Percentiles rank a stretch among this genome's conserved stretches.
Conservation (phyloP, 345 rosid species). For the Trapa bicornis region DNA sequence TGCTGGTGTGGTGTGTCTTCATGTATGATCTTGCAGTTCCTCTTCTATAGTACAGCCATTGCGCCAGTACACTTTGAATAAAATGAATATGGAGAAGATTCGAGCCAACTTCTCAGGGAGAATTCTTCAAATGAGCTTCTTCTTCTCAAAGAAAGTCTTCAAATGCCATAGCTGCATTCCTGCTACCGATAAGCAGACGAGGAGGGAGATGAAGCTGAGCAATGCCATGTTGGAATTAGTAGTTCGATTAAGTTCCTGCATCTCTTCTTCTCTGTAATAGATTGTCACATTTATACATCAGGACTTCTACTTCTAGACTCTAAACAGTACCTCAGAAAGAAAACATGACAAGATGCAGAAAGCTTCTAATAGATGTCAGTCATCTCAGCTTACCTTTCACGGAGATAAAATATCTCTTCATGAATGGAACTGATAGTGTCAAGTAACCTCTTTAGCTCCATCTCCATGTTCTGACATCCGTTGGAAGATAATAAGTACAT, state of each 20-base stretch:
- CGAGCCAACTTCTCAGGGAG: neutral
- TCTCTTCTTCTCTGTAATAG: conserved; percentile 68
- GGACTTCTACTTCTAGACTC: neutral
- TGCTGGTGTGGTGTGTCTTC: neutral
- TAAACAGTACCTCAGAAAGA: neutral
- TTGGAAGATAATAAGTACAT: neutral
- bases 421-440: conserved; percentile 63
- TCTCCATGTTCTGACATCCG: conserved; percentile 48
- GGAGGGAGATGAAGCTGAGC: conserved; percentile 61
- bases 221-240: conserved; percentile 74
- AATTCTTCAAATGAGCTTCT: conserved; percentile 60
- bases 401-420: conserved; percentile 74
- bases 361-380: neutral
- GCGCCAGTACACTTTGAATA: neutral
- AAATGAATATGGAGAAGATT: neutral
- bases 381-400: conserved; percentile 46
- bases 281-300: neutral
- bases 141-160: conserved; percentile 89
- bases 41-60: neutral
- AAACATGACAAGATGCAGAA: no score
- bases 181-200: conserved; percentile 70
- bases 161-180: conserved; percentile 81
- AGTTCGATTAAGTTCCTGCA: conserved; percentile 64
- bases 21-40: neutral
- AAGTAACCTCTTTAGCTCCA: conserved; percentile 62